Conservation (phyloP, 192 early-diverging fungal genomes). For the Geranomyces variabilis region DNA sequence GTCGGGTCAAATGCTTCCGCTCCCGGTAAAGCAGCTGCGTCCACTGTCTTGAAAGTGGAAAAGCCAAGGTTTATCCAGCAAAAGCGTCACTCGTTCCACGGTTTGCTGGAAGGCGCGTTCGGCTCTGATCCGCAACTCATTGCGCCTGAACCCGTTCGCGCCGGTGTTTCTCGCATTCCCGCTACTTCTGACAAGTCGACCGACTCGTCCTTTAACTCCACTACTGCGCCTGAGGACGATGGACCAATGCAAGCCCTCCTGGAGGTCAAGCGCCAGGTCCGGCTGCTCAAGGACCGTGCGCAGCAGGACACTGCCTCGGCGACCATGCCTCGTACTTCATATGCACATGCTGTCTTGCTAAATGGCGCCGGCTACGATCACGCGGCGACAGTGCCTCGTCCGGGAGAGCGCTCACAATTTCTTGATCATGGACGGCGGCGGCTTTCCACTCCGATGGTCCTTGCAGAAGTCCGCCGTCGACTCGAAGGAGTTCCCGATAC, state of each 20-base stretch:
- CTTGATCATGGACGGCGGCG: not conserved
- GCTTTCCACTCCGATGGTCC: not conserved
- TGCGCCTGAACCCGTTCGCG: too few relatives aligned
- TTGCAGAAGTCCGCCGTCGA: not conserved
- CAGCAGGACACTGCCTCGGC: not conserved
- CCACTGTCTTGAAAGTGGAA: too few relatives aligned
- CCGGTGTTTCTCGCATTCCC: too few relatives aligned
- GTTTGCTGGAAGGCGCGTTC: too few relatives aligned
- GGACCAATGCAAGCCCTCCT: slow-evolving; percentile 10
- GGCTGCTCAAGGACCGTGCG: slow-evolving; percentile 8
- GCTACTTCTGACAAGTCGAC: too few relatives aligned
- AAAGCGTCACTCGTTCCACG: too few relatives aligned
- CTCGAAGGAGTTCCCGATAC: not conserved
- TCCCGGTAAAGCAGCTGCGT: too few relatives aligned
- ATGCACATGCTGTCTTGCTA: not conserved
- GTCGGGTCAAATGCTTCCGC: too few relatives aligned
- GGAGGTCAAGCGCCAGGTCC: slow-evolving; percentile 18
- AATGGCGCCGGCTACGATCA: not conserved
- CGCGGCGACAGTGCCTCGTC: not conserved
- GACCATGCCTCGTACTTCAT: not conserved
- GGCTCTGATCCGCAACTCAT: too few relatives aligned
- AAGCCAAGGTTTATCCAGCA: too few relatives aligned
- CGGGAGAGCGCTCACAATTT: not conserved
- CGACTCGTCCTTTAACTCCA: too few relatives aligned
- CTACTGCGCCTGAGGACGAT: not conserved